phyloP scores from a whole-genome alignment of 2,329 filamentous ascomycete genomes.

The Davidsoniella eucalypti region DNA sequence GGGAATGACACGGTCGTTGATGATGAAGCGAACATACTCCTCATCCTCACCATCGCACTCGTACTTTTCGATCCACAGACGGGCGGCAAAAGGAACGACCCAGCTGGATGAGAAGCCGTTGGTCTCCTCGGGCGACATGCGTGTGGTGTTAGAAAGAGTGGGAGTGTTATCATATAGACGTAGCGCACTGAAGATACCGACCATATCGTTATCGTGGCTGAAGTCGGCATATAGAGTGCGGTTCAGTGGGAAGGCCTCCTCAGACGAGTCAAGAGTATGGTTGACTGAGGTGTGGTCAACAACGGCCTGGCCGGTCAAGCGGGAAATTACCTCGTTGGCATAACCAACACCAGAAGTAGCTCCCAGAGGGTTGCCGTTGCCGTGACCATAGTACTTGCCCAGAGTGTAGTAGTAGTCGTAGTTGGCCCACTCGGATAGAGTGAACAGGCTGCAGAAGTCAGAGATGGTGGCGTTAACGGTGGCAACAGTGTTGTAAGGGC shows the following conservation, averaged over 20 bases:
- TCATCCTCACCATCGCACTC: conserved; percentile 40
- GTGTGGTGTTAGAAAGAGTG: conserved; percentile 33
- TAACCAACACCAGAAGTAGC: conserved; percentile 78
- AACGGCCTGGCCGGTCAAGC: conserved; percentile 54
- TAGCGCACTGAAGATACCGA: conserved; percentile 56
- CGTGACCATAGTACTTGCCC: conserved; percentile 72
- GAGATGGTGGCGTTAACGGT: conserved; percentile 37
- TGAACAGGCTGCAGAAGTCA: conserved; percentile 63
- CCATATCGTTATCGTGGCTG: conserved; percentile 81
- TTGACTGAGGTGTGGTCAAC: conserved; percentile 62
- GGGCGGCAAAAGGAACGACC: conserved; percentile 65
- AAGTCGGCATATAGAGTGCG: conserved; percentile 69
- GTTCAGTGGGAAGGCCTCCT: conserved; percentile 56
- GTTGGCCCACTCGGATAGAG: conserved; percentile 50
- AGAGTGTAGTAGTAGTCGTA: conserved; percentile 73
- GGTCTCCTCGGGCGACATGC: conserved; percentile 33
- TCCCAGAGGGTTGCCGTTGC: conserved; percentile 59
- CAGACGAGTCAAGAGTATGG: conserved; percentile 51
- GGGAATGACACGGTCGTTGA: conserved; percentile 71
- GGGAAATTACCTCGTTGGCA: conserved; percentile 71
- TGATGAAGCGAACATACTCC: conserved; percentile 60
- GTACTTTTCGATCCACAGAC: conserved; percentile 83
- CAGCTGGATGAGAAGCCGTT: conserved; percentile 60
- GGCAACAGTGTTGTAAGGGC: conserved; percentile 69
- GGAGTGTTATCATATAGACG: conserved; percentile 56